Base-by-base conservation (phyloP, 768 basidiomycete species). In the Harrya chromipes region DNA sequence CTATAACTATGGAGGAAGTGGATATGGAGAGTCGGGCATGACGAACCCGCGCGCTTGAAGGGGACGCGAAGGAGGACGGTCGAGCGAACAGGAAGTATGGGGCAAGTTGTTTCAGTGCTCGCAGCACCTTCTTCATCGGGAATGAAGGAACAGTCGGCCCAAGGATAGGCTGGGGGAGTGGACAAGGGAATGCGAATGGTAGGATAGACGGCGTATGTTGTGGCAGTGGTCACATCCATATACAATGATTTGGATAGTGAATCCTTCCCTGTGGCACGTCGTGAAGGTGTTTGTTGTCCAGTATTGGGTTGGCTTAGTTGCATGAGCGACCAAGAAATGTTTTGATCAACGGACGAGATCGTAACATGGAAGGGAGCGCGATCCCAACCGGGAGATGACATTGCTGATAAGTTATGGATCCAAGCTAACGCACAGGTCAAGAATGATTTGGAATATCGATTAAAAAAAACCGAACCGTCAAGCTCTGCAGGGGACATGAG, bases 281-380 rank as follows among this genome's bases (percentile, higher is more conserved):
- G 58, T 43, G 63, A 60, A 43, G 65, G 59, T 27, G 61, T 55
- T 20, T 58, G 58, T 41, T 58, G 67, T 45, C 47, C 51, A 7
- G 47, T 46, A 46, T 34, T 51, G 20, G 56, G 26, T 40, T 64
- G 17, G 65, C 58, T 29, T 72, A 43, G 44, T 29, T 62, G 72
- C 27, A 81, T 59, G 55, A 89, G 74, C 13, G 77, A 74, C 82
- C 85, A 86, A 2, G 82, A 74, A 6, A 76, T 71, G 50, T 78
- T 77, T 12, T 72, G 72, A 29, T 89, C 82, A 2, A 82, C 82
- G 47, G 79, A 80, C 17, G 84, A 58, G 1, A 92, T 52, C 7
- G 78, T 76, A 41, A 88, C 75, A 54, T 87, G 83, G 20, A 84
- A 60, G 11, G 80, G 74, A 1, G 74, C 73, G n/a, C 78, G 66